These are phyloP conservation scores for Solanum okadae DNA, from an alignment of 257 asterid genomes.

Conservation along the genomic window DNA sequence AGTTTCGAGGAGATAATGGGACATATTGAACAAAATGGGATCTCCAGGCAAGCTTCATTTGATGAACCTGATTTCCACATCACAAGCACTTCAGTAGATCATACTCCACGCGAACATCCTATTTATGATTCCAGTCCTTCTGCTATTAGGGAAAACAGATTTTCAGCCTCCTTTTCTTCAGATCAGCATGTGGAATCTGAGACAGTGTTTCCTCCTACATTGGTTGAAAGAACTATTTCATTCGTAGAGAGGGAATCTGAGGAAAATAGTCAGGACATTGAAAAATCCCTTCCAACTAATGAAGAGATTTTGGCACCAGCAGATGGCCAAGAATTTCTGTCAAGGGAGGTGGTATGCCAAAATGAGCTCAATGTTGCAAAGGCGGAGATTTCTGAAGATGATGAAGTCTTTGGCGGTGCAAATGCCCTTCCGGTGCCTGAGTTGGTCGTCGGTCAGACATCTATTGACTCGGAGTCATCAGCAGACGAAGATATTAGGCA, in stretches of 20 bases:
- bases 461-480: conserved; percentile 4
- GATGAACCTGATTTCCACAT: conserved; percentile 20
- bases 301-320: conserved; percentile 14
- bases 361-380: conserved; percentile 9
- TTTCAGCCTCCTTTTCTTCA: conserved; percentile 38
- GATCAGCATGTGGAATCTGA: conserved; percentile 43
- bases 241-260: conserved; percentile 27
- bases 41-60: conserved; percentile 18
- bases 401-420: conserved; percentile 8
- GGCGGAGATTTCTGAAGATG: conserved; percentile 12
- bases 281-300: conserved; percentile 7
- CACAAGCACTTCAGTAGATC: conserved; percentile 6
- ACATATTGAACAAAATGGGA: conserved; percentile 17
- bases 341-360: conserved; percentile 9
- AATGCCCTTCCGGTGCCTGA: conserved; percentile 12
- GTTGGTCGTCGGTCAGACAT: not conserved
- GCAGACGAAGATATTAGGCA: conserved; percentile 15
- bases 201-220: conserved; percentile 15
- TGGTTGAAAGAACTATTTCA: conserved; percentile 14
- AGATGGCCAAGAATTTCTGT: conserved; percentile 15
- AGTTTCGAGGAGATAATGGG: conserved; percentile 18
- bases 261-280: conserved; percentile 11
- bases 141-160: conserved; percentile 6
- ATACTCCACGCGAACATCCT: conserved; percentile 7
- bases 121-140: conserved; percentile 21